These are phyloP conservation scores for Fusarium tricinctum DNA, from an alignment of 2,329 filamentous ascomycete genomes.

Conservation along the genomic window DNA sequence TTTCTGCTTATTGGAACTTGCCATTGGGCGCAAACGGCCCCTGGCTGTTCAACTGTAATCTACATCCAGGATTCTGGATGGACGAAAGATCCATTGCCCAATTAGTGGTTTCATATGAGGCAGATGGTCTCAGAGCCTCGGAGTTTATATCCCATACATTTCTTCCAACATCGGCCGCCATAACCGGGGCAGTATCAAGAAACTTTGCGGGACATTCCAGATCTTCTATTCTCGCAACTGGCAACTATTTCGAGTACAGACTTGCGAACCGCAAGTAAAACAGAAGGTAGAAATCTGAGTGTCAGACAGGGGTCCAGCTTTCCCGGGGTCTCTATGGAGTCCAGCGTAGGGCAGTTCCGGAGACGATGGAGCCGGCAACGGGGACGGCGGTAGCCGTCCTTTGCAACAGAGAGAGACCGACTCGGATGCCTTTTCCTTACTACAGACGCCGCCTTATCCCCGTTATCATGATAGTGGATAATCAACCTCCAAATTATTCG, in stretches of 20 bases:
- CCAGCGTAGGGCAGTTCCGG: slow-evolving; percentile 33
- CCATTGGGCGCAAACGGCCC: slow-evolving; percentile 33
- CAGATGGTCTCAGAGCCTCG: slow-evolving; percentile 36
- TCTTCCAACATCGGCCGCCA: slow-evolving; percentile 16
- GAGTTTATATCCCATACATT: slow-evolving; percentile 21
- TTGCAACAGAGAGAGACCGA: slow-evolving; percentile 21
- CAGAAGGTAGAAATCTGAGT: slow-evolving; percentile 22
- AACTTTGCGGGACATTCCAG: neutral
- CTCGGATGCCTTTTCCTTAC: slow-evolving; percentile 31
- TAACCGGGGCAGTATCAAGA: neutral
- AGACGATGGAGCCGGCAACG: slow-evolving; percentile 37
- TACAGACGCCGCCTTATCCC: slow-evolving; percentile 33
- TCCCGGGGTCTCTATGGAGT: slow-evolving; percentile 45
- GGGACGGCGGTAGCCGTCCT: slow-evolving; percentile 25
- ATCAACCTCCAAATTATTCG: slow-evolving; percentile 33
- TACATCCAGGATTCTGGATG: slow-evolving; percentile 42
- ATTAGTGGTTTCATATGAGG: slow-evolving; percentile 39
- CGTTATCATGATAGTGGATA: slow-evolving; percentile 32
- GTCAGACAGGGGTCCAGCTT: slow-evolving; percentile 44
- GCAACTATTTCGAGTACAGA: slow-evolving; percentile 16
- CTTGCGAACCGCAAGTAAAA: slow-evolving; percentile 11
- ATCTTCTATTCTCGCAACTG: slow-evolving; percentile 4
- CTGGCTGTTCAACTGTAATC: slow-evolving; percentile 12
- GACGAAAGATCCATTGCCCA: slow-evolving; percentile 38
- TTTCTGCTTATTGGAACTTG: slow-evolving; percentile 10